These are phyloP conservation scores for Metschnikowia dekortorum DNA, from an alignment of 805 yeast genomes.

Conservation along the genomic window DNA sequence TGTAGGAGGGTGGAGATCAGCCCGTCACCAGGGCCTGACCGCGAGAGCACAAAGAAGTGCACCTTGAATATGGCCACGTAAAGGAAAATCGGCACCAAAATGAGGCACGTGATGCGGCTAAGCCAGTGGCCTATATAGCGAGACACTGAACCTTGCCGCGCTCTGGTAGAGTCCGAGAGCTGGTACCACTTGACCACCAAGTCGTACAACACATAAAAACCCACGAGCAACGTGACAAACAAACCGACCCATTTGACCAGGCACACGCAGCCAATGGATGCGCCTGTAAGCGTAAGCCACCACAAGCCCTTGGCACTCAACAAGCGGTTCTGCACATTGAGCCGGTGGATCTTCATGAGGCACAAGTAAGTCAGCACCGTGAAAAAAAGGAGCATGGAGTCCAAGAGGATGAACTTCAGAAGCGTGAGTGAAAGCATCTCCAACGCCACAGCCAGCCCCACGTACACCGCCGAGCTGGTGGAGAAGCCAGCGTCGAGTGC, in stretches of 20 bases:
- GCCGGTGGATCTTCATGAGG: constrained; percentile 44
- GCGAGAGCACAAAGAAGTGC: constrained; percentile 71
- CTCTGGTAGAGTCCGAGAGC: not conserved
- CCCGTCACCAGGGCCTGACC: constrained; percentile 91
- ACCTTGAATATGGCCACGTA: constrained; percentile 72
- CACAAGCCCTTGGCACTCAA: constrained; percentile 39
- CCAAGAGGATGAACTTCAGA: constrained; percentile 71
- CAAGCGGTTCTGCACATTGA: constrained; percentile 35
- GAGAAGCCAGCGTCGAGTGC: constrained; percentile 35
- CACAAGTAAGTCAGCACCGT: constrained; percentile 47
- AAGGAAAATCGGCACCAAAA: constrained; percentile 64
- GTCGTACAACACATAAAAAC: constrained; percentile 55
- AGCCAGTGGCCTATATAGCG: constrained; percentile 64
- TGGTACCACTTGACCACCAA: constrained; percentile 43
- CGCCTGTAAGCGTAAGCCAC: constrained; percentile 62
- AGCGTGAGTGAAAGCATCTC: constrained; percentile 68
- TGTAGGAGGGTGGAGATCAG: constrained; percentile 88
- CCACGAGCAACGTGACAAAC: constrained; percentile 58
- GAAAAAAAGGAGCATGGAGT: constrained; percentile 71
- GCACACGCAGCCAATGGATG: constrained; percentile 76
- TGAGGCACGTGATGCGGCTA: constrained; percentile 59
- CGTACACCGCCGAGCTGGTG: constrained; percentile 47
- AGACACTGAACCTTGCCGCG: not conserved
- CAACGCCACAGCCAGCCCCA: constrained; percentile 58
- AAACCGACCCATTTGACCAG: constrained; percentile 86